phyloP scores from a whole-genome alignment of 2,329 filamentous ascomycete genomes.

The Cephalotrichum gorgonifer region DNA sequence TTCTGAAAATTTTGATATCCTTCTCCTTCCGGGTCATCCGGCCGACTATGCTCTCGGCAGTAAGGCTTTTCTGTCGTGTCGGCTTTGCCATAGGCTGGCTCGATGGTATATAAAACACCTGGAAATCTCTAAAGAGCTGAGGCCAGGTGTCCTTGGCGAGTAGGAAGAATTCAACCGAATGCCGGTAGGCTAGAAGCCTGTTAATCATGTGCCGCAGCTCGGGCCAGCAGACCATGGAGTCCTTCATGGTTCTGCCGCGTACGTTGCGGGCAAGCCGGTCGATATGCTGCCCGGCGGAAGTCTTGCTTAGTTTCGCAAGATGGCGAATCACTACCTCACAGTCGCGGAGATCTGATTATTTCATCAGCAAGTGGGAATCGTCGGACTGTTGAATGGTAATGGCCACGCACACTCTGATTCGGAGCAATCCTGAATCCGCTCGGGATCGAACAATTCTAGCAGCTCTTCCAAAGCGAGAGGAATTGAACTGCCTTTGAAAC shows the following conservation, averaged over 20 bases:
- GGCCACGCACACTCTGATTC: not conserved
- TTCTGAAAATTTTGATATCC: not conserved
- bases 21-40: slow-evolving; percentile 11
- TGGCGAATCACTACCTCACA: not conserved
- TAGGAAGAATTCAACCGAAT: slow-evolving; percentile 10
- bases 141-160: slow-evolving; percentile 14
- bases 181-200: slow-evolving; percentile 14
- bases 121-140: slow-evolving; percentile 18
- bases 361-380: not conserved
- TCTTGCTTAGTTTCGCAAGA: not conserved
- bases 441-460: not conserved
- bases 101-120: slow-evolving; percentile 16
- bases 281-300: not conserved
- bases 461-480: not conserved
- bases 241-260: not conserved
- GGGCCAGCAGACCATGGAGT: slow-evolving; percentile 13
- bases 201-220: slow-evolving; percentile 17
- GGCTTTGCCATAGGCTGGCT: slow-evolving; percentile 11
- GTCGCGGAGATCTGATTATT: not conserved
- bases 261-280: not conserved
- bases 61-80: slow-evolving; percentile 9
- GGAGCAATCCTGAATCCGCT: not conserved
- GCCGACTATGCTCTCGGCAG: slow-evolving; percentile 12
- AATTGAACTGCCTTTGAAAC: not conserved
- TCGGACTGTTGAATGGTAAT: not conserved